Evolutionary conservation across 1,284 basidiomycete genomes (phyloP), one percentile per base, ranked within the genome.

Genomic region (Trichosporon asahii): DNA sequence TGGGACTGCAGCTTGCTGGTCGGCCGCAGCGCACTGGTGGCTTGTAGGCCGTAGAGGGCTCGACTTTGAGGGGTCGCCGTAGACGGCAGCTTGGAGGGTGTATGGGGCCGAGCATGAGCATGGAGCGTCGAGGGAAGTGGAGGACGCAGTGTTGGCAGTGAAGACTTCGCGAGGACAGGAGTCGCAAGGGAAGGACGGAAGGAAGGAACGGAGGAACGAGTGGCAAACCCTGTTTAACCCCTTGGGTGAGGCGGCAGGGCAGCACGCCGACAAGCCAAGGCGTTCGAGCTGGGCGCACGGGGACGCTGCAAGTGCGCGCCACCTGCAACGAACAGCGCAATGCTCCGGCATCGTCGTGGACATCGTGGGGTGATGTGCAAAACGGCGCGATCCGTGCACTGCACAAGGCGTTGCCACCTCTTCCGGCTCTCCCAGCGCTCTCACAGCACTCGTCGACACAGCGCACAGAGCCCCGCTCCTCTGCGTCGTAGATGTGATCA

Each of bases 191-290:
- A 55, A 65, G 63, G 29, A 65, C 46, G 23, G 11, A 61, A 46
- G 29, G 25, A 55, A 65, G 49, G 53, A 37, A 29, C 37, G 49
- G 46, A 57, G 37, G 63, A 64, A 46, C 55, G 27, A 44, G 37
- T 18, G 33, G 27, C 37, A 67, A 53, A 37, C n/a, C 35, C 9
- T n/a, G 3, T 33, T 33, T 31, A 8, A 14, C 23, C 14, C 33
- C 33, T 21, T 49, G 64, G 57, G 49, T 55, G 21, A 44, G 53
- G 49, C 49, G 49, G 49, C 49, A 18, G 23, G 49, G 49, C 49
- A n/a, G 49, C 49, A 25, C 21, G 49, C 49, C 49, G 44, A n/a
- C 55, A n/a, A 31, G 57, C 57, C 27, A n/a, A 15, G 57, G 35
- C 35, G 35, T 37, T 37, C 35, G 11, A 37, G 35, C 35, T 11